phyloP scores from a whole-genome alignment of 768 basidiomycete species.

The Hygrophorus russula region DNA sequence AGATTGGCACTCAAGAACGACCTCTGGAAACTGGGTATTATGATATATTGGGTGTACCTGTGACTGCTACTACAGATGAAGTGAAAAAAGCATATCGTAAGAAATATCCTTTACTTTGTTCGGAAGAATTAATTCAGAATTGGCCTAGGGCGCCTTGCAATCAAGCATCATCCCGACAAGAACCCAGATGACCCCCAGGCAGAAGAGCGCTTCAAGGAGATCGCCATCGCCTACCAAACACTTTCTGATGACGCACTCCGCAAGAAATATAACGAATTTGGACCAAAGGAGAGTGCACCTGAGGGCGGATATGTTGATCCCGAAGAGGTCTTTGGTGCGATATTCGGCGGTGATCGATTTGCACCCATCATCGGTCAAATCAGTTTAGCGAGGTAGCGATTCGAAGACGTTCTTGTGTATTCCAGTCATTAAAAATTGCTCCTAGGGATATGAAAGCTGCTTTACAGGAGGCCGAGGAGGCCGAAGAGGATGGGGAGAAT shows the following conservation, averaged over 20 bases:
- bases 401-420: too few relatives aligned
- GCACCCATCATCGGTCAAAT: slow-evolving; percentile 82
- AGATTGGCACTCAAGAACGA: slow-evolving; percentile 81
- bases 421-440: too few relatives aligned
- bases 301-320: slow-evolving; percentile 87
- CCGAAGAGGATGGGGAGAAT: slow-evolving; percentile 26
- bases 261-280: slow-evolving; percentile 87
- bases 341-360: slow-evolving; percentile 86
- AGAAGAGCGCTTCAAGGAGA: slow-evolving; percentile 83
- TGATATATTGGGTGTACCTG: slow-evolving; percentile 67
- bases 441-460: slow-evolving; percentile 81
- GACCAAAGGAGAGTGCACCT: slow-evolving; percentile 68
- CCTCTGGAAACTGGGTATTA: slow-evolving; percentile 90
- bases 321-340: slow-evolving; percentile 68
- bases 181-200: slow-evolving; percentile 80
- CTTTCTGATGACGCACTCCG: slow-evolving; percentile 69
- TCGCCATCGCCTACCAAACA: slow-evolving; percentile 84
- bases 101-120: background rate
- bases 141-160: slow-evolving; percentile 60
- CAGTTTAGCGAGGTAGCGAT: slow-evolving; percentile 44
- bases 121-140: slow-evolving; percentile 1
- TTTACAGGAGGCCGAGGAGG: slow-evolving; percentile 71
- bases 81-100: slow-evolving; percentile 87
- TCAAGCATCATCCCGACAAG: slow-evolving; percentile 90
- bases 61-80: slow-evolving; percentile 71